Evolutionary conservation across 2,329 filamentous ascomycete species (phyloP).

Genomic region (Fusarium coicis): DNA sequence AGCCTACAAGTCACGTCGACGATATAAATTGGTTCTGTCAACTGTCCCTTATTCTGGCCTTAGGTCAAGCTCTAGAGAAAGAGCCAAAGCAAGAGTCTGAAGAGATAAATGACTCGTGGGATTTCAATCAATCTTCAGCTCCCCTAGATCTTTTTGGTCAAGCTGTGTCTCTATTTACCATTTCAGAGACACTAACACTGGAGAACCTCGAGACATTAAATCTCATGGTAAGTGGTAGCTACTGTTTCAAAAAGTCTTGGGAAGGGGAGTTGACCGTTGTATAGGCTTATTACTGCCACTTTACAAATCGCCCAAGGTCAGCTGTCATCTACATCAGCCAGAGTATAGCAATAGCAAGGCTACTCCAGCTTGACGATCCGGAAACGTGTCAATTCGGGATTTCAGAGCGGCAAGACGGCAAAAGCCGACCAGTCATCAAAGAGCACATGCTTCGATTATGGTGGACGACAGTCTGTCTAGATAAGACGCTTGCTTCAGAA

Average conservation of each 20-base stretch:
- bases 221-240: background rate
- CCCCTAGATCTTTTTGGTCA: background rate
- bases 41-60: background rate
- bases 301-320: background rate
- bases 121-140: too few relatives aligned
- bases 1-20: background rate
- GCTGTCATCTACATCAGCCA: background rate
- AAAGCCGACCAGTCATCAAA: fast-evolving
- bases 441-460: background rate
- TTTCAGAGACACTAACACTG: background rate
- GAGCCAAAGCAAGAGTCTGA: background rate
- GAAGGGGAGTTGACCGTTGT: too few relatives aligned
- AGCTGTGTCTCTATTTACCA: background rate
- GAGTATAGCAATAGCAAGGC: background rate
- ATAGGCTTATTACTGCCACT: background rate
- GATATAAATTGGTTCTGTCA: constrained; percentile 5
- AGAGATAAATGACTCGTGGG: background rate
- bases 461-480: background rate
- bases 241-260: too few relatives aligned
- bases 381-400: fast-evolving
- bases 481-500: background rate
- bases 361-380: background rate
- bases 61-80: background rate
- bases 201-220: background rate
- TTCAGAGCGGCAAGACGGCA: fast-evolving